A percentile compares a stretch with the other conserved stretches of the same genome.
phyloP scores from a whole-genome alignment of 2,329 filamentous ascomycete genomes.

The Colletotrichum camelliae region DNA sequence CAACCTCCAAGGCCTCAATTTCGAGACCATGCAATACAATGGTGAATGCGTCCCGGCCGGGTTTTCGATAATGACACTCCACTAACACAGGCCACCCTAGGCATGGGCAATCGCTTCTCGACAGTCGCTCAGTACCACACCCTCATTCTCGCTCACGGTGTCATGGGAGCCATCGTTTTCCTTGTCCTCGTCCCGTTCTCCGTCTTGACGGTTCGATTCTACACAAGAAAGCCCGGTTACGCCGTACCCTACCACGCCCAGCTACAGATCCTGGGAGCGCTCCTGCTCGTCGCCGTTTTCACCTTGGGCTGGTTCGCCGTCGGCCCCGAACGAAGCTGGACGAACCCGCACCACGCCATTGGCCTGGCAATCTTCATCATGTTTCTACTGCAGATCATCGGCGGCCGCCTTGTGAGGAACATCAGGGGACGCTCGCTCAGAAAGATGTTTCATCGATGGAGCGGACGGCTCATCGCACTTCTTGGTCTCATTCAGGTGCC shows the following conservation, averaged over 20 bases:
- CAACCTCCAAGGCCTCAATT: constrained; percentile 77
- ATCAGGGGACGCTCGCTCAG: constrained; percentile 56
- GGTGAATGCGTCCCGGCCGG: constrained; percentile 52
- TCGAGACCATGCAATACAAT: constrained; percentile 85
- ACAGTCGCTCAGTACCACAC: constrained; percentile 72
- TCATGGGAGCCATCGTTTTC: constrained; percentile 76
- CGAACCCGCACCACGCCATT: constrained; percentile 86
- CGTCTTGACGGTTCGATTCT: constrained; percentile 78
- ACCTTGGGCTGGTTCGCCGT: constrained; percentile 81
- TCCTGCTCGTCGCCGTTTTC: constrained; percentile 74
- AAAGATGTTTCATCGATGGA: constrained; percentile 83
- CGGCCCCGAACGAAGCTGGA: constrained; percentile 71
- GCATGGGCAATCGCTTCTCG: constrained; percentile 83
- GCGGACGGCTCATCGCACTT: constrained; percentile 78
- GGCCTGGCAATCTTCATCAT: constrained; percentile 79
- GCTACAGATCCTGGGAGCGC: constrained; percentile 71
- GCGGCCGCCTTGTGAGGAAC: constrained; percentile 67
- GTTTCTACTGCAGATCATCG: constrained; percentile 73
- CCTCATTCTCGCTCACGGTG: constrained; percentile 73
- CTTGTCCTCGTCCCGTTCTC: constrained; percentile 75
- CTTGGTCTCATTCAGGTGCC: constrained; percentile 88
- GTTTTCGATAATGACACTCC: background rate
- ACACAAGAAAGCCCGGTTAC: constrained; percentile 63
- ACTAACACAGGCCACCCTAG: constrained; percentile 43
- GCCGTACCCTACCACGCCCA: constrained; percentile 76